Conservation (phyloP, 2,329 filamentous ascomycete species). For the Talaromyces sp. region DNA sequence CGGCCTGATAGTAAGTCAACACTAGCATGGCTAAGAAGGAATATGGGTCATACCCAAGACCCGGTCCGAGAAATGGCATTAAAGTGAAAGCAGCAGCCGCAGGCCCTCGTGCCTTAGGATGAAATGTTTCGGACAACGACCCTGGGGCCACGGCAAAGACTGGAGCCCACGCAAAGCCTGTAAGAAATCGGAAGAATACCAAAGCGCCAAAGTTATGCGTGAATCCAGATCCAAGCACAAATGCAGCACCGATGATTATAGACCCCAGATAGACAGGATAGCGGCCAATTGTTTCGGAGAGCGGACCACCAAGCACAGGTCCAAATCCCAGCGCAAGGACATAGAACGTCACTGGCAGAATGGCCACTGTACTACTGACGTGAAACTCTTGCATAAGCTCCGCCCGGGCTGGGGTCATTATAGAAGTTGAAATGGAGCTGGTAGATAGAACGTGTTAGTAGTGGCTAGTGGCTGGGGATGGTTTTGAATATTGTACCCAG, state of each 20-base stretch:
- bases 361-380: constrained; percentile 1
- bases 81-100: constrained; percentile 17
- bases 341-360: constrained; percentile 3
- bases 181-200: constrained; percentile 18
- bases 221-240: constrained; percentile 1
- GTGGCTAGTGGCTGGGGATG: background rate
- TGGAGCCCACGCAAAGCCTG: constrained; percentile 18
- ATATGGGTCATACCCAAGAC: constrained; percentile 12
- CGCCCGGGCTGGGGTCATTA: background rate
- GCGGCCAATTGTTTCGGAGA: constrained; percentile 19
- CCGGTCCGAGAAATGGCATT: constrained; percentile 19
- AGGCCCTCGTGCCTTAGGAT: constrained; percentile 12
- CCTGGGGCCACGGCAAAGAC: constrained; percentile 12
- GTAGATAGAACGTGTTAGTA: background rate
- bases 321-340: constrained; percentile 10
- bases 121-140: constrained; percentile 16
- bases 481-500: background rate
- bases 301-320: constrained; percentile 17
- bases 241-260: constrained; percentile 8
- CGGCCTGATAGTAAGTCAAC: constrained; percentile 12
- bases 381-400: constrained; percentile 5
- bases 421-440: constrained; percentile 3
- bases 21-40: background rate
- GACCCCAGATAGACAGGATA: constrained; percentile 16
- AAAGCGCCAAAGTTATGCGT: constrained; percentile 21